Evolutionary conservation across 345 rosid genomes (phyloP), one percentile per base, ranked within the genome.

Genomic region (Aquilaria malaccensis): DNA sequence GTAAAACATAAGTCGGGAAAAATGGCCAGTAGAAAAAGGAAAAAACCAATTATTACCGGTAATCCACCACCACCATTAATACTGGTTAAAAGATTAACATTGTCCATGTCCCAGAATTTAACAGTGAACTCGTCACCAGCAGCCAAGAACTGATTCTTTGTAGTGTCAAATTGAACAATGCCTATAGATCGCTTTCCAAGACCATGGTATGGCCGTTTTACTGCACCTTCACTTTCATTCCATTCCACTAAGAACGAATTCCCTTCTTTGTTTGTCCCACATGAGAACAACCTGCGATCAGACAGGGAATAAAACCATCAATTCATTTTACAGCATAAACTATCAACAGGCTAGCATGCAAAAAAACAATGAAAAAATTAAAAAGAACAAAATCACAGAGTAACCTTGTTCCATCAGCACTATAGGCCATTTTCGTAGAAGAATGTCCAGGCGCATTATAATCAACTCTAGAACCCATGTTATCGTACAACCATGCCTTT

Each of bases 61-160:
- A 91, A 68, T 75, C 95, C 97, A 72, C 93, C 93, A 45, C 87
- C 91, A 59, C 93, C 95, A 66, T 83, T 81, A 58, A 69, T 76
- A 66, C 83, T 85, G 9, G 91, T 76, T 73, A 87, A 70, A 33
- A 65, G 55, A 65, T 76, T 85, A 59, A 59, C 15, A 75, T 66
- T 81, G 67, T 87, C 93, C 91, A 85, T 85, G 66, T 91, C 93
- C 95, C 97, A 91, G 56, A 85, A 74, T 76, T 91, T 91, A 67
- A 91, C 72, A 66, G 62, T 71, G 62, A 69, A 85, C 67, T 91
- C 96, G 58, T 91, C 97, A 65, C 96, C 93, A 74, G 85, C 93
- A 70, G 87, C 96, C 82, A 91, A 79, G 65, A 83, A 85, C 66
- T 81, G 76, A 67, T 82, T 91, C 78, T 81, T 85, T 30, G 86